These are phyloP conservation scores for Irpex sp. DNA, from an alignment of 1,284 basidiomycete species.

Conservation along the genomic window DNA sequence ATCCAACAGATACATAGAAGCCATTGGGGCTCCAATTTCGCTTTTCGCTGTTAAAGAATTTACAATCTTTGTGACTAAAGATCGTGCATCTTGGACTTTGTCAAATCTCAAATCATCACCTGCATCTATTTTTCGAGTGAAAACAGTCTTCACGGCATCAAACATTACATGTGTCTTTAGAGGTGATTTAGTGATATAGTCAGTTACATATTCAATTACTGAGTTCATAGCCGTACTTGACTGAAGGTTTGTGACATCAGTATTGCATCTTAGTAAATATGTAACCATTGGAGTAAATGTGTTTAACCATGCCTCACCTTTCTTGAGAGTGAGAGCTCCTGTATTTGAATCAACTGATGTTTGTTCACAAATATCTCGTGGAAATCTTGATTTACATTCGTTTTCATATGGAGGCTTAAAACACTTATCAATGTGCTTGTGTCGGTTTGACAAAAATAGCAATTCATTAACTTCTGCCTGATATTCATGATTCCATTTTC, in stretches of 20 bases:
- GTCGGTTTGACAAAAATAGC: slow-evolving; percentile 11
- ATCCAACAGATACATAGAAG: slow-evolving; percentile 5
- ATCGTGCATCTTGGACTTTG: neutral
- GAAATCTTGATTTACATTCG: slow-evolving; percentile 29
- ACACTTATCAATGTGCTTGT: slow-evolving; percentile 10
- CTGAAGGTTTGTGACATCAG: no score
- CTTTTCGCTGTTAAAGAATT: slow-evolving; percentile 5
- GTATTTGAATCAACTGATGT: slow-evolving; percentile 23
- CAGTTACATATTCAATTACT: slow-evolving; percentile 34
- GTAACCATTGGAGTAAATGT: slow-evolving; percentile 27
- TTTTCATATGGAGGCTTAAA: neutral
- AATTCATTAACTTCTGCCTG: slow-evolving; percentile 10
- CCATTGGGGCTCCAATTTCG: slow-evolving; percentile 11
- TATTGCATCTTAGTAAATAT: slow-evolving; percentile 15
- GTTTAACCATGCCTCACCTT: slow-evolving; percentile 32
- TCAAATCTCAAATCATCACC: neutral
- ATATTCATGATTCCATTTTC: slow-evolving; percentile 6
- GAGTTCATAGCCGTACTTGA: slow-evolving; percentile 12
- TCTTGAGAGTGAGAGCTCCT: slow-evolving; percentile 29
- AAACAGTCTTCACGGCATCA: slow-evolving; percentile 26
- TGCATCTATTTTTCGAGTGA: slow-evolving; percentile 21
- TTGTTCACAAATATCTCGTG: slow-evolving; percentile 16
- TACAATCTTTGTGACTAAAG: slow-evolving; percentile 6
- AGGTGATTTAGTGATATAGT: slow-evolving; percentile 35
- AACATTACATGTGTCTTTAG: slow-evolving; percentile 36